phyloP scores from a whole-genome alignment of 768 basidiomycete species.

The Tricholoma flavovirens region DNA sequence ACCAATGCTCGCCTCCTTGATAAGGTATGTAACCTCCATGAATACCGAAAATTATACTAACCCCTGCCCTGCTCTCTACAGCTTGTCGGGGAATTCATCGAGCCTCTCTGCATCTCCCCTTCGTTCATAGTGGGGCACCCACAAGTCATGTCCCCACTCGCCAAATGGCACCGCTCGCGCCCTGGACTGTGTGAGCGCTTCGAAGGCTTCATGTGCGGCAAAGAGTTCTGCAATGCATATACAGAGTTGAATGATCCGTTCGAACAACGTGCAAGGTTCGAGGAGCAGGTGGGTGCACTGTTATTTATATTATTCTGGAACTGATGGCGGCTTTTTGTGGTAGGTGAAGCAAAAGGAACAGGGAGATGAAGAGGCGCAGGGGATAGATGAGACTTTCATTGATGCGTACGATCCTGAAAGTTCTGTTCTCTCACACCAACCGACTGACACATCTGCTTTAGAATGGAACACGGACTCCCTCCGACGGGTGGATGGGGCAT shows the following conservation, averaged over 20 bases:
- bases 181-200: slow-evolving; percentile 98
- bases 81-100: slow-evolving; percentile 98
- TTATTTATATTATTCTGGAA: background rate
- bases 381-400: slow-evolving; percentile 92
- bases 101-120: slow-evolving; percentile 93
- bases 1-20: slow-evolving; percentile 94
- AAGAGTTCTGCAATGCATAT: slow-evolving; percentile 98
- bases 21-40: slow-evolving; percentile 49
- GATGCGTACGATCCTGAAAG: slow-evolving; percentile 68
- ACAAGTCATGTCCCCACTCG: slow-evolving; percentile 98
- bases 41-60: background rate
- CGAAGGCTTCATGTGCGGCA: slow-evolving; percentile 96
- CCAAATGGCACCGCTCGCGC: slow-evolving; percentile 97
- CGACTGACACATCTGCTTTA: slow-evolving; percentile 22
- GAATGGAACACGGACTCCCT: slow-evolving; percentile 94
- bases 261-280: slow-evolving; percentile 91
- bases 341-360: slow-evolving; percentile 88
- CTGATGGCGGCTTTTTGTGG: background rate
- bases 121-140: slow-evolving; percentile 99
- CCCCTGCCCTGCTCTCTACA: slow-evolving; percentile 20
- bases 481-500: slow-evolving; percentile 98
- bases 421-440: background rate
- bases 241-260: slow-evolving; percentile 99
- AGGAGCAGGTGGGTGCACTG: slow-evolving; percentile 64
- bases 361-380: slow-evolving; percentile 98